These are phyloP conservation scores for Citrus sp. DNA, from an alignment of 345 rosid species.

Conservation along the genomic window DNA sequence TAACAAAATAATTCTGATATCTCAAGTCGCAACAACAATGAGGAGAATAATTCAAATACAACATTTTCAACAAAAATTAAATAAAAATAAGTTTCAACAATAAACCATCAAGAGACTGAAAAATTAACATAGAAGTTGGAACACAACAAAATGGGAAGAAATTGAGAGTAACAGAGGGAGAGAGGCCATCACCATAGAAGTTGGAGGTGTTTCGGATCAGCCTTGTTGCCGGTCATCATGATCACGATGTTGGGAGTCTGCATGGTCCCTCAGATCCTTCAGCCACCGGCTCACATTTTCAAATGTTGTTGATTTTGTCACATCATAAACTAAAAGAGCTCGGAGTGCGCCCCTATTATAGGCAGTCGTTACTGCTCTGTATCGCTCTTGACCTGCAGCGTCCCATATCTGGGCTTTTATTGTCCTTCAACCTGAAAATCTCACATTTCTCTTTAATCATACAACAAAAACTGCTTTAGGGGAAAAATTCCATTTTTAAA, in stretches of 20 bases:
- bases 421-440: slow-evolving; percentile 68
- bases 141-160: no score
- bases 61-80: slow-evolving; percentile 4
- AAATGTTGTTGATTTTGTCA: no score
- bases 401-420: slow-evolving; percentile 98
- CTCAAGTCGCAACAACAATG: neutral
- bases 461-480: neutral
- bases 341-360: slow-evolving; percentile 54
- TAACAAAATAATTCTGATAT: neutral
- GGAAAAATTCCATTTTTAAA: neutral
- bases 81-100: neutral
- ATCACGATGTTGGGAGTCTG: no score
- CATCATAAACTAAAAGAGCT: no score
- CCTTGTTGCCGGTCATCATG: no score
- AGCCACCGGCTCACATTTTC: no score
- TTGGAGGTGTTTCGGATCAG: no score
- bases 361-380: slow-evolving; percentile 90
- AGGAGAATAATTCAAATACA: neutral
- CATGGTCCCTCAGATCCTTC: no score
- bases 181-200: no score
- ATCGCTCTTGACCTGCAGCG: slow-evolving; percentile 94
- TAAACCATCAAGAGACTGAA: neutral
- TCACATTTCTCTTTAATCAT: neutral
- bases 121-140: neutral
- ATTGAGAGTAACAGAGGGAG: no score